These are phyloP conservation scores for Trichoderma atrobrunneum DNA, from an alignment of 2,329 filamentous ascomycete species.

Conservation along the genomic window DNA sequence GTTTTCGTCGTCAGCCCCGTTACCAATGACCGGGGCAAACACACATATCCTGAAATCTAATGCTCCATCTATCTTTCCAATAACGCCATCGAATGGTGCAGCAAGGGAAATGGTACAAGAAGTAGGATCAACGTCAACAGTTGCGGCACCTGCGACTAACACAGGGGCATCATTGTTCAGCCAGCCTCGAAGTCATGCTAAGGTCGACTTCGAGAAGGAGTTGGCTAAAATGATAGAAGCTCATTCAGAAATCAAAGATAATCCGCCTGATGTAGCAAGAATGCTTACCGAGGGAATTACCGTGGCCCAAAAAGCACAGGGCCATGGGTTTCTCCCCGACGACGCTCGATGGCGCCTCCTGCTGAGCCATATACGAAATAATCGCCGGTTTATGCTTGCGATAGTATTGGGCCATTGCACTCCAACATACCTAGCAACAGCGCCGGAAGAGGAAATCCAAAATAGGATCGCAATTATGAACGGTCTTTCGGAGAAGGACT, in stretches of 20 bases:
- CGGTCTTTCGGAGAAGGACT: conserved; percentile 27
- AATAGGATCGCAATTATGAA: conserved; percentile 28
- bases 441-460: conserved; percentile 28
- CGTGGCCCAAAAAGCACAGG: conserved; percentile 25
- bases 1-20: conserved; percentile 25
- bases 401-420: conserved; percentile 29
- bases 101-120: not conserved
- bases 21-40: conserved; percentile 37
- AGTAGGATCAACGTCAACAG: not conserved
- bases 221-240: not conserved
- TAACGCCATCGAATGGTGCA: not conserved
- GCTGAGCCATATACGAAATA: conserved; percentile 27
- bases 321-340: conserved; percentile 33
- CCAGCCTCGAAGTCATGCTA: conserved; percentile 25
- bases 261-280: not conserved
- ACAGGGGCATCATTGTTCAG: conserved; percentile 25
- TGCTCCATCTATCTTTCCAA: not conserved
- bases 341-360: conserved; percentile 35
- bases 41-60: conserved; percentile 33
- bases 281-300: conserved; percentile 29
- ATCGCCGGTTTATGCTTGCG: conserved; percentile 33
- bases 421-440: conserved; percentile 30
- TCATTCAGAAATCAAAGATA: not conserved
- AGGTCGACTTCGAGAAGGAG: conserved; percentile 27
- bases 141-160: not conserved